Evolutionary conservation across 2,329 filamentous ascomycete species (phyloP), one percentile per base, ranked within the genome.

Genomic region (Sarocladiaceae sp.): DNA sequence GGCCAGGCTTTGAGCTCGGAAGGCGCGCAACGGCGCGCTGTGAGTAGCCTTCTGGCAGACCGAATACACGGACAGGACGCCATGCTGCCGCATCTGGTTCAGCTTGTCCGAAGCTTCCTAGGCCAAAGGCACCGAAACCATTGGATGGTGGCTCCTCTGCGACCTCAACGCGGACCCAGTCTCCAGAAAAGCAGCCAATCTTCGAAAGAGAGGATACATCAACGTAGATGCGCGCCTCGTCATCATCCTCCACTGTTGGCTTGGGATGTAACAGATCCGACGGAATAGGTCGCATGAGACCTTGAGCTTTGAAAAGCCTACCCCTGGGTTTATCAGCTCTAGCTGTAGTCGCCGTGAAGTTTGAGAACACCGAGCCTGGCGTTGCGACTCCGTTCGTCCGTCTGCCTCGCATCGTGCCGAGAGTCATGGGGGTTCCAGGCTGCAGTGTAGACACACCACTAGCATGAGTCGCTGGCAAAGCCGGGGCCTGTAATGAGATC

Each of bases 171-270:
- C 85, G 82, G 10, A 95, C 88, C 93, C 93, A 98, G 58, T 98
- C 93, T 23, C 93, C 93, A 1, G 91, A 97, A 59, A 98, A 98
- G 62, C 91, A 97, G 13, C 91, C 90, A 44, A 98, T 84, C 53
- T 90, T 89, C 12, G 88, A 84, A 16, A 98, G 66, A 1, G 88
- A 87, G 46, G 80, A 83, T 6, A 94, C 84, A 55, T 96, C 89
- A 4, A 98, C 90, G 56, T 91, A 98, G 2, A 97, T 77, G 39
- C 93, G 82, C 2, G 88, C 83, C 54, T 94, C 85, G 51, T 95
- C 89, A 49, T 98, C 93, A 48, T 96, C 89, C 20, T 81, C 78
- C 1, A 73, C 63, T 2, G 67, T 68, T 2, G 93, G 91, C 52
- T 85, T 90, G 0, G 93, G 93, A 51, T 97, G 85, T 2, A 98